phyloP scores from a whole-genome alignment of 768 basidiomycete genomes.

The Lepiota brunneoincarnata region DNA sequence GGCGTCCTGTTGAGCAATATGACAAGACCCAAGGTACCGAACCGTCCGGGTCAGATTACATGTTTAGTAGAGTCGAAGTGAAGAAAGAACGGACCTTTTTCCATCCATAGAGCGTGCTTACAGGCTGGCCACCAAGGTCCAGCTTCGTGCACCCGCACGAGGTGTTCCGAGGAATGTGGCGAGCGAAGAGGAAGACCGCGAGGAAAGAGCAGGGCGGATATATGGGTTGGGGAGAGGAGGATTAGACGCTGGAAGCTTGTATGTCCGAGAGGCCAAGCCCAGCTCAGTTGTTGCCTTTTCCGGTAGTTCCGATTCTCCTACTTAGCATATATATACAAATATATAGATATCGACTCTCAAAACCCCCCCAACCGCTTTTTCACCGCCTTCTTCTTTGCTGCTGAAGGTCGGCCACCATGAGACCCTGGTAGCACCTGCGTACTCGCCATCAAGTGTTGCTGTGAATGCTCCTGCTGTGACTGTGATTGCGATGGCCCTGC shows the following conservation, averaged over 20 bases:
- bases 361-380: slow-evolving; percentile 81
- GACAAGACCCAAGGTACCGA: too few relatives aligned
- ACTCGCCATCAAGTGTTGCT: slow-evolving; percentile 42
- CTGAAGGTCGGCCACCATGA: slow-evolving; percentile 57
- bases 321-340: background rate
- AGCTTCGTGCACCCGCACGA: slow-evolving; percentile 73
- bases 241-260: background rate
- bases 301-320: slow-evolving; percentile 3
- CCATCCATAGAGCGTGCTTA: slow-evolving; percentile 76
- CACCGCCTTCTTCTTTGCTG: slow-evolving; percentile 48
- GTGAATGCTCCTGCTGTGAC: slow-evolving; percentile 8
- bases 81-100: slow-evolving; percentile 43
- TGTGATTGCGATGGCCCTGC: slow-evolving; percentile 2
- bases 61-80: background rate
- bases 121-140: slow-evolving; percentile 62
- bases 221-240: slow-evolving; percentile 1
- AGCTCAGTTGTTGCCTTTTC: slow-evolving; percentile 17
- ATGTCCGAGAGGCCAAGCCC: slow-evolving; percentile 1
- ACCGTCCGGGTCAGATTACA: too few relatives aligned
- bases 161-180: slow-evolving; percentile 5
- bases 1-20: slow-evolving; percentile 37
- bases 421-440: slow-evolving; percentile 74
- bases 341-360: slow-evolving; percentile 30
- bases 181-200: slow-evolving; percentile 11
- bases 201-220: slow-evolving; percentile 10